These are phyloP conservation scores for Astragalus glycyphyllos DNA, from an alignment of 306 rosid species.

Conservation along the genomic window DNA sequence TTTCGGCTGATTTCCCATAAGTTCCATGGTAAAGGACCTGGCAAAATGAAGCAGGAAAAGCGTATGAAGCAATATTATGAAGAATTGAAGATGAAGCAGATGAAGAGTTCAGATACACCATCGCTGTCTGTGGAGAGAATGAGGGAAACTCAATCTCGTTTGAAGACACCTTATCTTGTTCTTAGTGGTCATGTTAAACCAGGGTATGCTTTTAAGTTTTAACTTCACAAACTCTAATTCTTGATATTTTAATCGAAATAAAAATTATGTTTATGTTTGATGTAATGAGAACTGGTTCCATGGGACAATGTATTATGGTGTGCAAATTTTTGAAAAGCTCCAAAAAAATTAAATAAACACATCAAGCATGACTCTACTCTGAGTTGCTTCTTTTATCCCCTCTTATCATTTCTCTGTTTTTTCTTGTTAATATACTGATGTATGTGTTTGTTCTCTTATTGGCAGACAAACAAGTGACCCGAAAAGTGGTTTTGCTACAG, in stretches of 20 bases:
- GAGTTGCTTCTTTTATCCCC: conserved; percentile 3
- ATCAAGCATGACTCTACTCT: background rate
- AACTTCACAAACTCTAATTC: conserved; percentile 26
- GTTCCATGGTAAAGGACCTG: conserved; percentile 96
- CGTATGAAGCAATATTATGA: conserved; percentile 85
- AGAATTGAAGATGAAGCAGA: conserved; percentile 88
- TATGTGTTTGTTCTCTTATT: conserved; percentile 33
- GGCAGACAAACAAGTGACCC: conserved; percentile 96
- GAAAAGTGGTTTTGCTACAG: conserved; percentile 96
- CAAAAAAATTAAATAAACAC: background rate
- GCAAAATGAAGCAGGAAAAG: conserved; percentile 98
- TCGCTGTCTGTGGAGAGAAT: conserved; percentile 88
- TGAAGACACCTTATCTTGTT: conserved; percentile 88
- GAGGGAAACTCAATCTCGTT: conserved; percentile 91
- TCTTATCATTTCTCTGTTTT: conserved; percentile 4
- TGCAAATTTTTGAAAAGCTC: background rate
- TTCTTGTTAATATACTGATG: conserved; percentile 15
- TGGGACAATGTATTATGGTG: background rate
- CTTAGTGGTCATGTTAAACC: conserved; percentile 95
- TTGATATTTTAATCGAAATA: background rate
- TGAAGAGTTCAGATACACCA: conserved; percentile 94
- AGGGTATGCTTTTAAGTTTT: conserved; percentile 61
- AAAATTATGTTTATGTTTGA: no score
- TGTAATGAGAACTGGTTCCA: no score
- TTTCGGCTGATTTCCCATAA: conserved; percentile 77